Conservation (phyloP, 2,329 filamentous ascomycete species). For the Juglanconis sp. region DNA sequence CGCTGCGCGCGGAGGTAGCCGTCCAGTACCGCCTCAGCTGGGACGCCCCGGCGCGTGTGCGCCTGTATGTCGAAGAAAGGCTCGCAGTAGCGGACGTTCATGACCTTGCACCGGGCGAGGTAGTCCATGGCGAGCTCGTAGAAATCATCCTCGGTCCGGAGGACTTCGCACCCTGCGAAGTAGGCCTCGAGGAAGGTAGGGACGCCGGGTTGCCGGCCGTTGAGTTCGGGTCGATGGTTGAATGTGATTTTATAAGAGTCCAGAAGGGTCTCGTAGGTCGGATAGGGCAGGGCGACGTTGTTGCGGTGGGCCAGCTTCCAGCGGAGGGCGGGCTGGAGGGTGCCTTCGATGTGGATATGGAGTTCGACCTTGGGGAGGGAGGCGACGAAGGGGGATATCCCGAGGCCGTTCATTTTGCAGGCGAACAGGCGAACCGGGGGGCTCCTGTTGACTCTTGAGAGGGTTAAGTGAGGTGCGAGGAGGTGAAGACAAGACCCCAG, state of each 20-base stretch:
- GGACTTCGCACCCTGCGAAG: constrained; percentile 30
- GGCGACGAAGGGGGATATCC: neutral
- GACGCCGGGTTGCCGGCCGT: constrained; percentile 28
- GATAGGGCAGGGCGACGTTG: constrained; percentile 27
- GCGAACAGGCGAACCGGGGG: neutral
- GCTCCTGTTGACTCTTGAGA: too few relatives aligned
- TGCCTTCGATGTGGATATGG: constrained; percentile 46
- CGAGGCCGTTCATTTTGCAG: neutral
- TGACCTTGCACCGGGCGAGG: constrained; percentile 27
- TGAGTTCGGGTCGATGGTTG: constrained; percentile 37
- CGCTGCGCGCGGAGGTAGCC: constrained; percentile 33
- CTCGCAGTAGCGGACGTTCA: constrained; percentile 39
- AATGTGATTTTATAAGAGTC: constrained; percentile 32
- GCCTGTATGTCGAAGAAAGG: constrained; percentile 42
- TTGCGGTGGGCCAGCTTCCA: constrained; percentile 41
- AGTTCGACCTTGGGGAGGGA: constrained; percentile 42
- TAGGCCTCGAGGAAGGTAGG: constrained; percentile 33
- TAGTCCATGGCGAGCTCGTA: constrained; percentile 39
- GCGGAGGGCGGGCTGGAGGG: constrained; percentile 36
- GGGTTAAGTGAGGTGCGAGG: too few relatives aligned
- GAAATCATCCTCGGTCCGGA: constrained; percentile 34
- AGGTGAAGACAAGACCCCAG: too few relatives aligned
- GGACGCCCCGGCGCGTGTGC: constrained; percentile 35
- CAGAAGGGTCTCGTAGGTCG: constrained; percentile 29
- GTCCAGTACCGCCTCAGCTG: constrained; percentile 29